Base-by-base conservation (phyloP, 495 filamentous ascomycete genomes). In the Letharia columbiana region DNA sequence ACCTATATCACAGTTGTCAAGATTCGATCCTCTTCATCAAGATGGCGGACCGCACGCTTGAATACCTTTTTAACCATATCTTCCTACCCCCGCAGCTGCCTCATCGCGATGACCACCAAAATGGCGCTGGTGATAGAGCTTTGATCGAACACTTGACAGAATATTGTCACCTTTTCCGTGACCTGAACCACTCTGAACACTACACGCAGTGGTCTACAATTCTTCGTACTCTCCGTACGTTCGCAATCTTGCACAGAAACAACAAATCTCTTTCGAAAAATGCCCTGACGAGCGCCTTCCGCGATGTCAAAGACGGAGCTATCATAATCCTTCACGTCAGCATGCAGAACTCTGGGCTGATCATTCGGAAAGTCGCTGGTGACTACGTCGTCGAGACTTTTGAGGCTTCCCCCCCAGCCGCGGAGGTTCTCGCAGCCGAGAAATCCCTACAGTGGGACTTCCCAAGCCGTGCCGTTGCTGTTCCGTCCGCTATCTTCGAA, bases 21-120 rank as follows among this genome's bases (percentile, higher is more conserved):
- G 4, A 18, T 2, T 20, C 3, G 2, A 28, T 13, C 12, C 3
- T 17, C 50, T 37, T 9, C 33, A 11, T 35, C 15, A 41, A 44
- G 1, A 57, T 42, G 49, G 41, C 18, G 39, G 50, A 33, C 35
- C 50, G 31, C 10, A 20, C 31, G 1, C 50, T 58, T 8, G 50
- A 64, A 12, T 58, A 23, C 5, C 8, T 66, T 28, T 63, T 83
- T 70, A 73, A 86, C 60, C 85, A 89, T 71, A 74, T 89, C 33
- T 83, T 87, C 63, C 76, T 89, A 0, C 86, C 85, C 0, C 83
- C 84, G 0, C 75, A 81, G 37, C 69, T 87, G 0, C 86, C 87
- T 0, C 78, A 87, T 45, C 2, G 63, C 0, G 74, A 78, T 35
- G 80, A 86, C 52, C 70, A 73, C 62, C 39, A 69, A 9, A 1